Percentiles rank a stretch among this genome's conserved stretches.
Evolutionary conservation across 2,329 filamentous ascomycete genomes (phyloP).

Genomic region (Drechslerella coelobrocha): DNA sequence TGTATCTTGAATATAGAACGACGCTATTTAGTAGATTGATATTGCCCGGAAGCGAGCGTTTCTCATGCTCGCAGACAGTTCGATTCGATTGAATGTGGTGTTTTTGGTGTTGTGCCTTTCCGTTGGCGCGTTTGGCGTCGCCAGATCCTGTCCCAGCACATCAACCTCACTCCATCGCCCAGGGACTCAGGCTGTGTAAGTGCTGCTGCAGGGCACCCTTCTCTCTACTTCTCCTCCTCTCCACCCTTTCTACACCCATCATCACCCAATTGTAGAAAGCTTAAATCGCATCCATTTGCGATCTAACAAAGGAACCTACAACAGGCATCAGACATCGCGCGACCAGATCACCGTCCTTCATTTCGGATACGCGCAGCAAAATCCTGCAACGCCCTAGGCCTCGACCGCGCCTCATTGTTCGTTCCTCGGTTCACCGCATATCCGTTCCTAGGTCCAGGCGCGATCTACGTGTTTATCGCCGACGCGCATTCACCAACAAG

Average conservation of each 20-base stretch:
- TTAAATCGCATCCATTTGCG: background rate
- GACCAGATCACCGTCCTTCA: background rate
- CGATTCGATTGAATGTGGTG: background rate
- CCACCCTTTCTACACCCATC: background rate
- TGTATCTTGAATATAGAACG: too few relatives aligned
- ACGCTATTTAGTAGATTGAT: too few relatives aligned
- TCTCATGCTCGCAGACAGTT: too few relatives aligned
- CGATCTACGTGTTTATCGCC: conserved; percentile 5
- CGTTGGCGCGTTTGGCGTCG: conserved; percentile 30
- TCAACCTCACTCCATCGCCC: conserved; percentile 28
- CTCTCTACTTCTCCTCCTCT: conserved; percentile 58
- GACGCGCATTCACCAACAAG: background rate
- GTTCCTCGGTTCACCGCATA: conserved; percentile 17
- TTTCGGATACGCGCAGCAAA: conserved; percentile 43
- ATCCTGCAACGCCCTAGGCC: conserved; percentile 1
- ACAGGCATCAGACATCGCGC: background rate
- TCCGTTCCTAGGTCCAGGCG: conserved; percentile 6
- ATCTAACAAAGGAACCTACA: background rate
- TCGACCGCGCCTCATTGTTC: background rate
- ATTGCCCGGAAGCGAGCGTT: too few relatives aligned
- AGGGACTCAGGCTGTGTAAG: background rate
- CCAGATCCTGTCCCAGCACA: conserved; percentile 36
- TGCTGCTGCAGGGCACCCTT: conserved; percentile 22
- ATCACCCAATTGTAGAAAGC: conserved; percentile 12
- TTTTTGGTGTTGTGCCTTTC: conserved; percentile 21